Percentiles rank a stretch among this genome's conserved stretches.
Conservation (phyloP, 2,329 filamentous ascomycete species). For the Cordyceps farinosa region DNA sequence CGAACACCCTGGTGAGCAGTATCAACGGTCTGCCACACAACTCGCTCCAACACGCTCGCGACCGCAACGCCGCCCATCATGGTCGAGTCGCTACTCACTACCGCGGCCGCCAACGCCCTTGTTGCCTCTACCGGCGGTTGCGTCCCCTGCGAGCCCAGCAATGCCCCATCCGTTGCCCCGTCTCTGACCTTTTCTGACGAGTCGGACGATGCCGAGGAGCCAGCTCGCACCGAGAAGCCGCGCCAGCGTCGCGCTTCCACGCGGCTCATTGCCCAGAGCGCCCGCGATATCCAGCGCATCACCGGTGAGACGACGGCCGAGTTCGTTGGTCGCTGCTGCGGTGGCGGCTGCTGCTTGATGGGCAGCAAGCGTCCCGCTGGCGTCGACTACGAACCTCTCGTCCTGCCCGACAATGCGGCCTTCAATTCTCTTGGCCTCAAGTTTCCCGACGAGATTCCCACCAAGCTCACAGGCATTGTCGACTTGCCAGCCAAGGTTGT, state of each 20-base stretch:
- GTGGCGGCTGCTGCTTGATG: constrained; percentile 61
- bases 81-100: constrained; percentile 26
- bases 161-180: constrained; percentile 49
- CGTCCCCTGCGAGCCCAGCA: constrained; percentile 43
- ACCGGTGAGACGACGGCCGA: constrained; percentile 62
- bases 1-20: neutral
- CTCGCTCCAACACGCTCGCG: neutral
- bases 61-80: constrained; percentile 25
- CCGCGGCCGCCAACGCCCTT: constrained; percentile 36
- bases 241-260: constrained; percentile 65
- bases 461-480: constrained; percentile 65
- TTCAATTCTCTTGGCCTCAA: constrained; percentile 76
- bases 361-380: constrained; percentile 41
- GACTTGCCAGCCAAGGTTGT: constrained; percentile 73
- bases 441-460: constrained; percentile 66
- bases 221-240: constrained; percentile 39
- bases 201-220: constrained; percentile 56
- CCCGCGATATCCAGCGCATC: constrained; percentile 59
- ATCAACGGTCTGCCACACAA: constrained; percentile 3
- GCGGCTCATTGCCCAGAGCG: constrained; percentile 61
- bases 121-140: constrained; percentile 39
- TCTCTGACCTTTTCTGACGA: constrained; percentile 62
- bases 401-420: constrained; percentile 75
- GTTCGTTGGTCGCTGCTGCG: constrained; percentile 60
- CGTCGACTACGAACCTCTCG: constrained; percentile 50